Evolutionary conservation across 345 rosid genomes (phyloP).

Genomic region (Excoecaria agallocha): DNA sequence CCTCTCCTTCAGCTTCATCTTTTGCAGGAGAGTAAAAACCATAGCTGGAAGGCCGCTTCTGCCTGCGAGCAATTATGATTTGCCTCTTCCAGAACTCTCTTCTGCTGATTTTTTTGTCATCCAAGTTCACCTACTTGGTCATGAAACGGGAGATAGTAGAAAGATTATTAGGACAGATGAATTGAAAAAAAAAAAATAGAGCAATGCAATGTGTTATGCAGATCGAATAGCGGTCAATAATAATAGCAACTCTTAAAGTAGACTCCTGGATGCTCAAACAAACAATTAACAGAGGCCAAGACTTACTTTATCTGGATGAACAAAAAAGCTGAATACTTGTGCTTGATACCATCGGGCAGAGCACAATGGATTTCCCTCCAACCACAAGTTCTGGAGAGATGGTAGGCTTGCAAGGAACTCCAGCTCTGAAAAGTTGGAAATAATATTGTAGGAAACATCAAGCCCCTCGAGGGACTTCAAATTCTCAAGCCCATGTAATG

Average conservation of each 20-base stretch:
- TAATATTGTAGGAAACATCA: constrained; percentile 89
- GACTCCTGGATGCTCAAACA: background rate
- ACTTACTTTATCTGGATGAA: constrained; percentile 64
- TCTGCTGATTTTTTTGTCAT: constrained; percentile 67
- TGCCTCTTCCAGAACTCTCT: constrained; percentile 92
- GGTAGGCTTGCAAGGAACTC: constrained; percentile 71
- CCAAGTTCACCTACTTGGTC: constrained; percentile 71
- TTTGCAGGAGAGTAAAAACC: constrained; percentile 90
- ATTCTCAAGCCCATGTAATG: constrained; percentile 89
- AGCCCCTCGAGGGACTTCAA: constrained; percentile 95
- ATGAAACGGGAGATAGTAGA: constrained; percentile 17
- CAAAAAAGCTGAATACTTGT: constrained; percentile 77
- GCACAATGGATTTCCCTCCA: constrained; percentile 98
- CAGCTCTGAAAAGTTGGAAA: constrained; percentile 84
- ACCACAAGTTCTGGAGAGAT: constrained; percentile 69
- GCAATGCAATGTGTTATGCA: background rate
- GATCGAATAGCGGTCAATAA: background rate
- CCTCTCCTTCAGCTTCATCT: constrained; percentile 63
- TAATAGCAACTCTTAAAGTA: background rate
- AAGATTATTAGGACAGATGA: constrained; percentile 6
- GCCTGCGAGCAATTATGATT: constrained; percentile 77
- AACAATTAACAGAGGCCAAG: constrained; percentile 2
- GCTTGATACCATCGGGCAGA: constrained; percentile 90
- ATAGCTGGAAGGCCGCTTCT: constrained; percentile 80
- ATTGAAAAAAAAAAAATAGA: background rate